Conservation (phyloP, 306 rosid species). For the Cicer pinnatifidum region DNA sequence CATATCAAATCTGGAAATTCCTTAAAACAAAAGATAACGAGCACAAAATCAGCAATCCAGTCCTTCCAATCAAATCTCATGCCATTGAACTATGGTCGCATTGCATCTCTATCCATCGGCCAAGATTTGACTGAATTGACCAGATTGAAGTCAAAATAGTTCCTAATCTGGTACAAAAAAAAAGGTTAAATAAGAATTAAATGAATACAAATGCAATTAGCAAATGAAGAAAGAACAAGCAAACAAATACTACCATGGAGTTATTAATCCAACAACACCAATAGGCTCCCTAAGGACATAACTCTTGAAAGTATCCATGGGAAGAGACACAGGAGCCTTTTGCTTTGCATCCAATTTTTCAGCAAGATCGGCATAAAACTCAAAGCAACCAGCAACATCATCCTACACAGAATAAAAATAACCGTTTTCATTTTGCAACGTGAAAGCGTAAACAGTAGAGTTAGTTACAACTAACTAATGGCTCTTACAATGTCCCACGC, state of each 20-base stretch:
- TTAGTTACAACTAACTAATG: no score
- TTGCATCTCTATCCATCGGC: neutral
- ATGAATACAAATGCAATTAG: neutral
- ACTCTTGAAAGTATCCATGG: conserved; percentile 79
- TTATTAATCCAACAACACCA: conserved; percentile 87
- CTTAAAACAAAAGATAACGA: neutral
- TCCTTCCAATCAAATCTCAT: neutral
- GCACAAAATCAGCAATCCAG: neutral
- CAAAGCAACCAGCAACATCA: conserved; percentile 97
- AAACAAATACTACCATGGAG: conserved; percentile 80
- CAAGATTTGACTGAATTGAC: conserved; percentile 9
- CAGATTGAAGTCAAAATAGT: neutral
- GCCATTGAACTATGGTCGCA: neutral
- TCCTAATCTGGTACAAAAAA: neutral
- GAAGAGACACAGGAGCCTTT: conserved; percentile 78
- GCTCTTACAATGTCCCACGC: conserved; percentile 78
- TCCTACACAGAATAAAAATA: conserved; percentile 59
- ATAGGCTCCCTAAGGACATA: conserved; percentile 86
- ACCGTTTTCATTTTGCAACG: neutral
- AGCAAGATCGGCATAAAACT: conserved; percentile 94
- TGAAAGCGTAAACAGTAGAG: neutral
- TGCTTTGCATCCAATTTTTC: conserved; percentile 86
- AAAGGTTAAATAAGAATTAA: neutral
- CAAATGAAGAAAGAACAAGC: neutral
- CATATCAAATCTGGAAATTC: conserved; percentile 11